phyloP scores from a whole-genome alignment of 129 eudicot species.

The Centaurea solstitialis region DNA sequence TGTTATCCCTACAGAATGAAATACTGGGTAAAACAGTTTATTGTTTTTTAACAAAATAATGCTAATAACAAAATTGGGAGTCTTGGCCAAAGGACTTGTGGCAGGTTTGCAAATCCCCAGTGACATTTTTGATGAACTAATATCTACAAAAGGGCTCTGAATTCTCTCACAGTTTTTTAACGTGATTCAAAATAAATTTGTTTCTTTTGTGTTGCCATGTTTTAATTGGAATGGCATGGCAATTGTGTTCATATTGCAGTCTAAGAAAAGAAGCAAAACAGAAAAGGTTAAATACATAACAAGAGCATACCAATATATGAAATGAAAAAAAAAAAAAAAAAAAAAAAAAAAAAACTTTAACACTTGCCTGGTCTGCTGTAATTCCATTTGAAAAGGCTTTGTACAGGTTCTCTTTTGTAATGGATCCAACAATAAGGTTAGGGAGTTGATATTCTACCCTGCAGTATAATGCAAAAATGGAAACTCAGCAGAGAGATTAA shows the following conservation, averaged over 20 bases:
- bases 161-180: too few species aligned
- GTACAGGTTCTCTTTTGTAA: slow-evolving; percentile 85
- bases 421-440: slow-evolving; percentile 85
- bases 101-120: neutral
- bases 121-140: slow-evolving; percentile 2
- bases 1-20: slow-evolving; percentile 6
- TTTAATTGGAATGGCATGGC: neutral
- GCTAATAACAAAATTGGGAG: neutral
- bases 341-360: neutral
- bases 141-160: slow-evolving; percentile 4
- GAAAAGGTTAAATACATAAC: neutral
- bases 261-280: neutral
- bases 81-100: neutral
- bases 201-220: neutral
- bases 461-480: slow-evolving; percentile 21
- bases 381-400: slow-evolving; percentile 90
- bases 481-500: neutral
- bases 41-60: neutral
- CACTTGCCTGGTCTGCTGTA: slow-evolving; percentile 83
- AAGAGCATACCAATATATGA: neutral
- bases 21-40: neutral
- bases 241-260: slow-evolving; percentile 8
- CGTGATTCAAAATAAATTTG: slow-evolving; percentile 1
- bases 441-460: slow-evolving; percentile 98
- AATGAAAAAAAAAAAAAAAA: neutral